Evolutionary conservation across 2,329 filamentous ascomycete genomes (phyloP).

Genomic region (Neonectria faginata): DNA sequence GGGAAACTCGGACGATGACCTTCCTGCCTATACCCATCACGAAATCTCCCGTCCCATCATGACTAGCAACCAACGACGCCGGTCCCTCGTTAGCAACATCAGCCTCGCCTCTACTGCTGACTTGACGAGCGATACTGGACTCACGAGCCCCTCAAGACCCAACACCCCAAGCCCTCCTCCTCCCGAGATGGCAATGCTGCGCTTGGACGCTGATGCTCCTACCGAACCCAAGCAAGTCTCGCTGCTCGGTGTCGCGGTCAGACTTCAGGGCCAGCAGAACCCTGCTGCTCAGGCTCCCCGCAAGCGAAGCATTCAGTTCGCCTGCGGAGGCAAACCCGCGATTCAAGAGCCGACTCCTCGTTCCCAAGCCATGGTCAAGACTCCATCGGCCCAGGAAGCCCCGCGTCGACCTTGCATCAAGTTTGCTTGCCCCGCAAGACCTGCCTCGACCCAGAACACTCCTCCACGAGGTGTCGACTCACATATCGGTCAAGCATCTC

Average conservation of each 20-base stretch:
- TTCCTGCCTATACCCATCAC: constrained; percentile 51
- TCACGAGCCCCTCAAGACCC: constrained; percentile 89
- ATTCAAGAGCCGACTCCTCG: constrained; percentile 56
- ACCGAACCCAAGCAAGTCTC: constrained; percentile 44
- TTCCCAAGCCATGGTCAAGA: constrained; percentile 49
- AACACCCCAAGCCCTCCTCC: constrained; percentile 91
- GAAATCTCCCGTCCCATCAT: constrained; percentile 43
- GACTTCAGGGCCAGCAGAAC: constrained; percentile 55
- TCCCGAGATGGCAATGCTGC: constrained; percentile 65
- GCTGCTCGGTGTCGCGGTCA: constrained; percentile 41
- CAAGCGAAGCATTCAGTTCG: constrained; percentile 93
- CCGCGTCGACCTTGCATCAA: constrained; percentile 75
- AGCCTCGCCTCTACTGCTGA: constrained; percentile 89
- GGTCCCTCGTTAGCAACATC: constrained; percentile 82
- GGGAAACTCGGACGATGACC: constrained; percentile 71
- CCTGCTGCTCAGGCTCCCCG: constrained; percentile 57
- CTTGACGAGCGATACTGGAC: constrained; percentile 91
- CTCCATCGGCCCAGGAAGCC: constrained; percentile 52
- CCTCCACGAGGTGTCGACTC: constrained; percentile 46
- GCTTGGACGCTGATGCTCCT: constrained; percentile 51
- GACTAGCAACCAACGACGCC: constrained; percentile 57
- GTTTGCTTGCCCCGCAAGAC: constrained; percentile 76
- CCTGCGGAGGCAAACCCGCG: constrained; percentile 75
- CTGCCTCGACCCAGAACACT: constrained; percentile 56
- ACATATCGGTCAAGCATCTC: constrained; percentile 19